Base-by-base conservation (phyloP, 306 rosid species). In the Psophocarpus tetragonolobus region DNA sequence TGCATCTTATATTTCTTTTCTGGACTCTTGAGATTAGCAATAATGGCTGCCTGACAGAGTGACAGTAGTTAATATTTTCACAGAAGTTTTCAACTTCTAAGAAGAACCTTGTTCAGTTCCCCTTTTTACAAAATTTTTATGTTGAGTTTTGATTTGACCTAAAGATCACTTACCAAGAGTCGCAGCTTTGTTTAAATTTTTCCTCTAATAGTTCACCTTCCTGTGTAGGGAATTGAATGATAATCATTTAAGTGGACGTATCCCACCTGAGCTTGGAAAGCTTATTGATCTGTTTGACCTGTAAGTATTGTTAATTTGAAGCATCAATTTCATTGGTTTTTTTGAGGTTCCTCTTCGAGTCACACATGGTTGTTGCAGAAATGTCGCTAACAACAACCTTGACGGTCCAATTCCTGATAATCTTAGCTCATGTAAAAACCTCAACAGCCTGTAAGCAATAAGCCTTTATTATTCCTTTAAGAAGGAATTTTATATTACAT, bases 241-340 rank as follows among this genome's bases (percentile, higher is more conserved):
- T 65, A 92, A 92, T 78, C 83, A 81, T 53, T 85, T 92, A 21
- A 75, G 87, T 5, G 97, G 96, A 77, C 77, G 27, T 80, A 88
- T 90, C 77, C 97, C 97, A 50, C 86, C 97, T 6, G 92, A 90
- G 84, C 97, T 92, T 32, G 97, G 97, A 78, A 92, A 86, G 88
- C 97, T 92, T 35, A 88, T 91, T 0, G 89, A 88, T 75, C 71
- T 92, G 70, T 92, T 86, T 73, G 96, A 92, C 74, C 85, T 92
- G 97, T 92, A 87, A 60, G 91, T 87, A 45, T 7, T 58, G 33
- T 58, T 68, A 23, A 66, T 62, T 27, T 57, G 26, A 73, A 45
- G 29, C 17, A 18, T 74, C 76, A 23, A 1, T n/a, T 3, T 5
- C 54, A 11, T 32, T 60, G 18, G 26, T 41, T n/a, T n/a, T 35